Percentiles rank a stretch among this genome's conserved stretches.
Conservation (phyloP, 768 basidiomycete species). For the Podaxis sp. region DNA sequence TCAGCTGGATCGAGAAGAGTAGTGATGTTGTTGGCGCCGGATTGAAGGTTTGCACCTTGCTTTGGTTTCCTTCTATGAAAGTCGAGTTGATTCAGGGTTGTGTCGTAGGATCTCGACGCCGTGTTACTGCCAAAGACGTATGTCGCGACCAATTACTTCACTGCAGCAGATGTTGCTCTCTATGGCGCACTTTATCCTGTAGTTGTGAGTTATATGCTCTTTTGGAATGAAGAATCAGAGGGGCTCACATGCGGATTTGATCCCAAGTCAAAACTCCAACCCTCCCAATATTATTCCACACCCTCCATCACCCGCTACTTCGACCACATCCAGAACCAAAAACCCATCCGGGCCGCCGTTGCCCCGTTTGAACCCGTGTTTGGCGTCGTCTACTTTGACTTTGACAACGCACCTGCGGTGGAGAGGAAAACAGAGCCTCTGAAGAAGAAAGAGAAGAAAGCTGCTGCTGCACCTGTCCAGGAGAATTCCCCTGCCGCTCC, state of each 20-base stretch:
- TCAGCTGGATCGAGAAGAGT: constrained; percentile 69
- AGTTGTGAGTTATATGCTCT: constrained; percentile 50
- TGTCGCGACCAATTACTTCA: constrained; percentile 78
- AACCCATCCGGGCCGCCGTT: constrained; percentile 59
- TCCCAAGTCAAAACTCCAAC: constrained; percentile 62
- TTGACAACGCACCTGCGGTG: constrained; percentile 69
- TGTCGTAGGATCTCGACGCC: constrained; percentile 63
- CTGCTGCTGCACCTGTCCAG: constrained; percentile 30
- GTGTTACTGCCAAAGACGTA: constrained; percentile 79
- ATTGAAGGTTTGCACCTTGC: constrained; percentile 42
- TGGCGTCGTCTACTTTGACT: constrained; percentile 61
- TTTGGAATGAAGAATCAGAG: not conserved
- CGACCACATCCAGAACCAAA: constrained; percentile 82
- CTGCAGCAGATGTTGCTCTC: constrained; percentile 87
- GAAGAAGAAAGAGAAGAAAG: constrained; percentile 75
- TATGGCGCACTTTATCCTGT: constrained; percentile 87
- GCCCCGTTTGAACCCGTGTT: constrained; percentile 50
- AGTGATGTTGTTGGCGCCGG: constrained; percentile 43
- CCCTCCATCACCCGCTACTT: constrained; percentile 93
- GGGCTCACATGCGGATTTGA: not conserved
- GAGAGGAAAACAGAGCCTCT: constrained; percentile 70
- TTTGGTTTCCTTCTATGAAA: not conserved
- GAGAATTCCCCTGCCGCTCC: constrained; percentile 22
- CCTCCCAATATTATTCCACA: constrained; percentile 71
- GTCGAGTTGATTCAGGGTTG: not conserved